Conservation (phyloP, 2,329 filamentous ascomycete species). For the Metarhizium anisopliae region DNA sequence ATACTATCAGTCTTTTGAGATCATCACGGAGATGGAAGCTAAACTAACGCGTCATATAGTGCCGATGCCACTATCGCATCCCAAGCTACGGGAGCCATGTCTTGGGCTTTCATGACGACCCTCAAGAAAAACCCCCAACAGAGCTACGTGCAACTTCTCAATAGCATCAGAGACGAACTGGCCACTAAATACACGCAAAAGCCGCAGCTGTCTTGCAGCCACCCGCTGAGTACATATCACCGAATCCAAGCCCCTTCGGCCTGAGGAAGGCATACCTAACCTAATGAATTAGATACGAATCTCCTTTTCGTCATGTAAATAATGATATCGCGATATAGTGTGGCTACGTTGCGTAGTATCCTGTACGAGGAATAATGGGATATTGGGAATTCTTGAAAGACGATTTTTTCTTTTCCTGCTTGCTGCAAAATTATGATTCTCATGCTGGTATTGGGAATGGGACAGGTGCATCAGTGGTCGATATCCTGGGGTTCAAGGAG, state of each 20-base stretch:
- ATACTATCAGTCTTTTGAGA: background rate
- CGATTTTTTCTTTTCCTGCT: background rate
- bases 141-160: constrained; percentile 93
- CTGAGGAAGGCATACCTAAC: constrained; percentile 8
- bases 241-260: constrained; percentile 2
- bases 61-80: constrained; percentile 87
- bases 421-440: background rate
- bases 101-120: constrained; percentile 88
- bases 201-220: constrained; percentile 93
- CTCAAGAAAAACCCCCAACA: constrained; percentile 96
- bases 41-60: constrained; percentile 33
- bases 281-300: constrained; percentile 40
- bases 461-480: background rate
- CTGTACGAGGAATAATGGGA: background rate
- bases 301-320: constrained; percentile 53
- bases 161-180: constrained; percentile 91
- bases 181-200: constrained; percentile 84
- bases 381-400: background rate
- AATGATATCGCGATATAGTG: constrained; percentile 2
- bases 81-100: constrained; percentile 95
- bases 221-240: constrained; percentile 71
- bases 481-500: background rate
- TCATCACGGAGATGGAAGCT: background rate
- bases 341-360: background rate
- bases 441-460: background rate